Conservation (phyloP, 108 stramenopile species). For the Cyclotella atomus region DNA sequence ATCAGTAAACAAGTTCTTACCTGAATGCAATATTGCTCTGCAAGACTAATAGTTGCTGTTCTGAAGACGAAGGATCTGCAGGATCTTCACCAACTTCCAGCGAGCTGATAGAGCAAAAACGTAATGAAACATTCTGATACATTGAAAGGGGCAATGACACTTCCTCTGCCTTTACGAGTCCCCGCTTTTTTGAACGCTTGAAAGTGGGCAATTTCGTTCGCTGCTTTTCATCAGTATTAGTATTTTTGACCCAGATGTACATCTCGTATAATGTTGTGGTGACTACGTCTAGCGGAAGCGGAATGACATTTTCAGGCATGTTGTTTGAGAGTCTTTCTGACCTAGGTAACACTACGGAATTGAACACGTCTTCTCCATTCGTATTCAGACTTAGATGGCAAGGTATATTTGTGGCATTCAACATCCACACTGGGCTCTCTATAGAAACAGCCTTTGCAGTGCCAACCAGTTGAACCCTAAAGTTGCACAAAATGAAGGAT, state of each 20-base stretch:
- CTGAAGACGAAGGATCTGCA: too few relatives aligned
- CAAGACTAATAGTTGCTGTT: neutral
- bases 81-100: neutral
- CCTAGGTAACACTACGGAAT: slow-evolving; percentile 48
- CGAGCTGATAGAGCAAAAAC: neutral
- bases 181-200: too few relatives aligned
- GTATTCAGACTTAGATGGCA: slow-evolving; percentile 52
- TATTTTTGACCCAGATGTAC: slow-evolving; percentile 39
- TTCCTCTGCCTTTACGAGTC: too few relatives aligned
- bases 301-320: slow-evolving; percentile 29
- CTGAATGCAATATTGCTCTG: neutral
- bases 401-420: slow-evolving; percentile 46
- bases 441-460: slow-evolving; percentile 64
- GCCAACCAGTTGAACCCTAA: slow-evolving; percentile 53
- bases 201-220: slow-evolving; percentile 21
- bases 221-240: slow-evolving; percentile 11
- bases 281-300: slow-evolving; percentile 60
- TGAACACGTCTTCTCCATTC: slow-evolving; percentile 24
- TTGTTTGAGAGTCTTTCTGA: too few relatives aligned
- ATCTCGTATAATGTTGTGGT: slow-evolving; percentile 35
- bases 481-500: slow-evolving; percentile 48
- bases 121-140: neutral
- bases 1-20: neutral
- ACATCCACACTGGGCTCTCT: slow-evolving; percentile 62
- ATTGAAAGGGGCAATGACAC: slow-evolving; percentile 47